Conservation (phyloP, 768 basidiomycete genomes). For the Termitomyces heimii region DNA sequence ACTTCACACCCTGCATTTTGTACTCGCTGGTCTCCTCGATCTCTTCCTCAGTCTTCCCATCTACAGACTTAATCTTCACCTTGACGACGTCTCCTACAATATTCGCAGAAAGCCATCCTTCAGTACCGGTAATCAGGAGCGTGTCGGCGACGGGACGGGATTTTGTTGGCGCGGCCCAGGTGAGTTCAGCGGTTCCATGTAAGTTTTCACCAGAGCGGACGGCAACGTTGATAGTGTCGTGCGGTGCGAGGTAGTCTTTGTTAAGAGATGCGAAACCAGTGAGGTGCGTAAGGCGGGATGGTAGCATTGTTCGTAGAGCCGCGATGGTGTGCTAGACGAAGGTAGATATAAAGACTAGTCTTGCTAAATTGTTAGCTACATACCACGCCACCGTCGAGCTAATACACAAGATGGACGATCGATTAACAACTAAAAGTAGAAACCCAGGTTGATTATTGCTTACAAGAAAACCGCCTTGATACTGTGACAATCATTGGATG, state of each 20-base stretch:
- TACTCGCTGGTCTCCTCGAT: constrained; percentile 47
- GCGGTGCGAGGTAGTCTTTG: constrained; percentile 65
- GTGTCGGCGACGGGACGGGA: constrained; percentile 29
- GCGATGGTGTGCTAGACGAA: constrained; percentile 56
- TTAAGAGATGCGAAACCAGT: constrained; percentile 65
- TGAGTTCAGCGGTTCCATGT: constrained; percentile 59
- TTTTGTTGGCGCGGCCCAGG: constrained; percentile 51
- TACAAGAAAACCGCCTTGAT: constrained; percentile 80
- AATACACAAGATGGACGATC: constrained; percentile 1
- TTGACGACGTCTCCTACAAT: constrained; percentile 27
- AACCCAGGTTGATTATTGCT: constrained; percentile 20
- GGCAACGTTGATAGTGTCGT: constrained; percentile 69
- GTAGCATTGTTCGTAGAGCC: constrained; percentile 55
- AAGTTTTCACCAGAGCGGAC: constrained; percentile 42
- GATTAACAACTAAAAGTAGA: neutral
- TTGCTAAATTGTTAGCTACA: constrained; percentile 14
- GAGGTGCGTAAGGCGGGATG: constrained; percentile 45
- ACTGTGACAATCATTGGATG: constrained; percentile 29
- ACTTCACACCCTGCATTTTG: constrained; percentile 43
- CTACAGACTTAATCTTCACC: constrained; percentile 31
- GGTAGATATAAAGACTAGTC: neutral
- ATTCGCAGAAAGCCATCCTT: constrained; percentile 53
- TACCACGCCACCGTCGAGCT: constrained; percentile 80
- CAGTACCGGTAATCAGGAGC: constrained; percentile 54
- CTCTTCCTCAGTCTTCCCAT: constrained; percentile 36